Percentiles rank a stretch among this genome's conserved stretches.
Conservation (phyloP, 148 eudicot species). For the Euryodendron excelsum region DNA sequence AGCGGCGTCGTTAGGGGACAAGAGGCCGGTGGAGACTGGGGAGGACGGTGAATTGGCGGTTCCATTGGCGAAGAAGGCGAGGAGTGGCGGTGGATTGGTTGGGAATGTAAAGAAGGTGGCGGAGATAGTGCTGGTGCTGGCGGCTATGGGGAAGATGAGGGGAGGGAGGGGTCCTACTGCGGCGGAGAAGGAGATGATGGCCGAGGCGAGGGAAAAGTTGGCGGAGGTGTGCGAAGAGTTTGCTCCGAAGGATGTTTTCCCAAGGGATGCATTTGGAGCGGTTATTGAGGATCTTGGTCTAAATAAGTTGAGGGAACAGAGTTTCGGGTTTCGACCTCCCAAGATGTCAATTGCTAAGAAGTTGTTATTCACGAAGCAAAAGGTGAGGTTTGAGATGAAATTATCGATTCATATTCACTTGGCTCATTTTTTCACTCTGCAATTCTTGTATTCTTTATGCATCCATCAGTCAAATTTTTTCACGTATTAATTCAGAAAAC, state of each 20-base stretch:
- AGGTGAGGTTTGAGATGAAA: constrained; percentile 41
- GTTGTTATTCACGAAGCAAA: constrained; percentile 48
- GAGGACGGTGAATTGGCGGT: constrained; percentile 25
- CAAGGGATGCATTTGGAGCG: constrained; percentile 53
- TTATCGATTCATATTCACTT: not conserved
- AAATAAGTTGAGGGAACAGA: constrained; percentile 48
- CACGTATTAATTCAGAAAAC: no score
- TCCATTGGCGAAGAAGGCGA: constrained; percentile 27
- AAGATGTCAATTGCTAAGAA: constrained; percentile 68
- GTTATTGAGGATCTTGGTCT: constrained; percentile 87
- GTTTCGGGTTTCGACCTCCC: constrained; percentile 54
- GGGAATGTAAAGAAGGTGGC: constrained; percentile 61
- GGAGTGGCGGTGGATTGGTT: constrained; percentile 18
- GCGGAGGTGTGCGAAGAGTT: constrained; percentile 54
- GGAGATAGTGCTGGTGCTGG: constrained; percentile 74
- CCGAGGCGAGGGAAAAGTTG: constrained; percentile 63
- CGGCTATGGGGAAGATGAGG: constrained; percentile 87
- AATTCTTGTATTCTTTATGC: no score
- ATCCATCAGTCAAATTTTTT: not conserved
- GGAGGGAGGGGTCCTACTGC: constrained; percentile 64
- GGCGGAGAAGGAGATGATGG: constrained; percentile 72
- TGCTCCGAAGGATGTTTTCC: constrained; percentile 78
- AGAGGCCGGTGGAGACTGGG: constrained; percentile 29
- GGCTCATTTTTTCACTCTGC: not conserved
- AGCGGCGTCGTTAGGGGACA: constrained; percentile 21